These are phyloP conservation scores for Castanea sativa DNA, from an alignment of 306 rosid species.

Conservation along the genomic window DNA sequence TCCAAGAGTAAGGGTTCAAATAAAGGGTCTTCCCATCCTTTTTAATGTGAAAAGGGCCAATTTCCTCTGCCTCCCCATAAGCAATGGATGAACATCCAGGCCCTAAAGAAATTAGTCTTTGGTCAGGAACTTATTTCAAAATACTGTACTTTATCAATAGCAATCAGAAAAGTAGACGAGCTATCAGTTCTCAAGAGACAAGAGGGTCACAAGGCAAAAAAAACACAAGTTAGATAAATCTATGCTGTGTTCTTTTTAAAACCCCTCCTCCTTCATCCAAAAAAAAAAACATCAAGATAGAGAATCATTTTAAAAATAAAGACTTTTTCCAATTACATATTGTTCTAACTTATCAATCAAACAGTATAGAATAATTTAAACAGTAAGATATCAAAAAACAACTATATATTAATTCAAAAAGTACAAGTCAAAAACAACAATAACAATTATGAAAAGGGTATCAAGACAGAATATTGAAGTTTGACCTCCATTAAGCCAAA, in stretches of 20 bases:
- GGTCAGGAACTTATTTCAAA: conserved; percentile 2
- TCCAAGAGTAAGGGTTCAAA: conserved; percentile 86
- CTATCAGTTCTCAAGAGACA: background rate
- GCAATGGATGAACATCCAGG: conserved; percentile 98
- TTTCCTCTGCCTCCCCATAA: conserved; percentile 81
- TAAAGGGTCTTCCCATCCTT: conserved; percentile 63
- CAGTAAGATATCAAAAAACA: too few species aligned
- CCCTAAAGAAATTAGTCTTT: conserved; percentile 40
- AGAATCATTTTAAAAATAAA: background rate
- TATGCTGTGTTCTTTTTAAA: too few species aligned
- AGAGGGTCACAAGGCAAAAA: background rate
- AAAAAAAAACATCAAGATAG: background rate
- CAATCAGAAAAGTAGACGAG: background rate
- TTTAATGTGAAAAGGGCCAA: conserved; percentile 80
- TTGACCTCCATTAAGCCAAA: conserved; percentile 75
- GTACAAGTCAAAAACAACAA: background rate
- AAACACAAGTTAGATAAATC: background rate
- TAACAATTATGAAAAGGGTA: background rate
- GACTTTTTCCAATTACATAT: background rate
- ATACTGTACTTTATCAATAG: background rate
- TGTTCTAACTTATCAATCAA: background rate
- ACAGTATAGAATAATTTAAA: background rate
- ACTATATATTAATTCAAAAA: background rate
- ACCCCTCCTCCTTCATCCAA: too few species aligned
- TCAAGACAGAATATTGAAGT: background rate